Percentiles rank a stretch among this genome's conserved stretches.
Conservation (phyloP, 805 yeast genomes). For the Komagataella mondaviorum region DNA sequence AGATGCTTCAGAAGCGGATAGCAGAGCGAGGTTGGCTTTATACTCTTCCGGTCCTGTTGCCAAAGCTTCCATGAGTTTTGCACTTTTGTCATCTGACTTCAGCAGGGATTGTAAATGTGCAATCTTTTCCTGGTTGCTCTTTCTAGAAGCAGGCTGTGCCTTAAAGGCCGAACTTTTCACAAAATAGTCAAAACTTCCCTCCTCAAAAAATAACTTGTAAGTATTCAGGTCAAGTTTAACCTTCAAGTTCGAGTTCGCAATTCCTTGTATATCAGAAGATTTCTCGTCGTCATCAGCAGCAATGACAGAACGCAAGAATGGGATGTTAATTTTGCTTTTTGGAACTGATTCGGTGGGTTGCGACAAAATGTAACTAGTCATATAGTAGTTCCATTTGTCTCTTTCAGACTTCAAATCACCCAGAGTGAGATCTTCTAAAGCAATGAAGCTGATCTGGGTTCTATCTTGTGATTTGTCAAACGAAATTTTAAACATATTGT, state of each 20-base stretch:
- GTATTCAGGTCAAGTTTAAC: slow-evolving; percentile 71
- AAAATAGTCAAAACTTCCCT: slow-evolving; percentile 67
- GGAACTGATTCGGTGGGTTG: slow-evolving; percentile 96
- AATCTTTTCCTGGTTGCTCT: slow-evolving; percentile 14
- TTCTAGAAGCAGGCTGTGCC: slow-evolving; percentile 11
- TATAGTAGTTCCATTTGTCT: slow-evolving; percentile 84
- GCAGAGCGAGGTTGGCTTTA: slow-evolving; percentile 25
- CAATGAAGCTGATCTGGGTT: slow-evolving; percentile 70
- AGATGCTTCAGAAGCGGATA: slow-evolving; percentile 13
- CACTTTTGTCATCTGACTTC: neutral
- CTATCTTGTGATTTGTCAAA: slow-evolving; percentile 38
- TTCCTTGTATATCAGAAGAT: slow-evolving; percentile 39
- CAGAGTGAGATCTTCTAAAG: slow-evolving; percentile 78
- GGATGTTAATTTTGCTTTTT: slow-evolving; percentile 60
- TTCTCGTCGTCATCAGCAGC: slow-evolving; percentile 40
- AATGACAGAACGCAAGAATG: slow-evolving; percentile 53
- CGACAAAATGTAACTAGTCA: slow-evolving; percentile 85
- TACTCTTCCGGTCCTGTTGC: slow-evolving; percentile 26
- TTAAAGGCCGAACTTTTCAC: slow-evolving; percentile 42
- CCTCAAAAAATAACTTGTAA: slow-evolving; percentile 71
- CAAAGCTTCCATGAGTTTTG: slow-evolving; percentile 4
- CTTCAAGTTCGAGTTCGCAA: slow-evolving; percentile 53
- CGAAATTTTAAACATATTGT: slow-evolving; percentile 82
- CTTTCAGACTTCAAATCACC: slow-evolving; percentile 56
- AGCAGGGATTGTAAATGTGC: neutral